Evolutionary conservation across 768 basidiomycete genomes (phyloP), one percentile per base, ranked within the genome.

Genomic region (Zangia roseola): DNA sequence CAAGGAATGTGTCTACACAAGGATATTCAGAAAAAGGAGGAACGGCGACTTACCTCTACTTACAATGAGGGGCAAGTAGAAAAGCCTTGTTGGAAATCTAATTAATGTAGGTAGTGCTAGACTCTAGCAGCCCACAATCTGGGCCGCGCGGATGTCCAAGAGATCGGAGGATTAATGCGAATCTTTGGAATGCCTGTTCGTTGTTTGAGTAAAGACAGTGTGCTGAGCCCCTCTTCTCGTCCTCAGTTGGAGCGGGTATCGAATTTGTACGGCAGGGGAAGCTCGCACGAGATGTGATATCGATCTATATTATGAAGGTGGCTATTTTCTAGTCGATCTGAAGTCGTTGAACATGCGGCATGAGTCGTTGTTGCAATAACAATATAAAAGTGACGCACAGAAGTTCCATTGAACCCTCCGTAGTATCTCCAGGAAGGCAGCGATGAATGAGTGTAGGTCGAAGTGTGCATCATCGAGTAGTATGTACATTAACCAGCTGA

Each of bases 301-400:
- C 91, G 91, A 79, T 93, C 91, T 67, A 90, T 81, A 65, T 94
- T 94, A 75, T 91, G 91, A 19, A 93, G 72, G 54, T 94, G 91
- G 69, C 91, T 90, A 68, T 89, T 93, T 66, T 93, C 88, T 34
- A 89, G 69, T 55, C 88, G 87, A 65, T 80, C 84, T 88, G 55
- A 5, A 24, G 23, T 17, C 17, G 16, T 14, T 10, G 19, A n/a
- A n/a, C n/a, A n/a, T n/a, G n/a, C n/a, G n/a, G n/a, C 19, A 28
- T 17, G 12, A 50, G 38, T 21, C 24, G 40, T 23, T 23, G n/a
- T 10, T 16, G 33, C 23, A 33, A 10, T 13, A 23, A 24, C 24
- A 24, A 38, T 34, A 14, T 25, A 26, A 69, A 25, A 24, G 19
- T 16, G 35, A 17, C 88, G 61, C 50, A 91, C 88, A 86, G 59